phyloP scores from a whole-genome alignment of 805 yeast species.

The Clavispora asparagi region DNA sequence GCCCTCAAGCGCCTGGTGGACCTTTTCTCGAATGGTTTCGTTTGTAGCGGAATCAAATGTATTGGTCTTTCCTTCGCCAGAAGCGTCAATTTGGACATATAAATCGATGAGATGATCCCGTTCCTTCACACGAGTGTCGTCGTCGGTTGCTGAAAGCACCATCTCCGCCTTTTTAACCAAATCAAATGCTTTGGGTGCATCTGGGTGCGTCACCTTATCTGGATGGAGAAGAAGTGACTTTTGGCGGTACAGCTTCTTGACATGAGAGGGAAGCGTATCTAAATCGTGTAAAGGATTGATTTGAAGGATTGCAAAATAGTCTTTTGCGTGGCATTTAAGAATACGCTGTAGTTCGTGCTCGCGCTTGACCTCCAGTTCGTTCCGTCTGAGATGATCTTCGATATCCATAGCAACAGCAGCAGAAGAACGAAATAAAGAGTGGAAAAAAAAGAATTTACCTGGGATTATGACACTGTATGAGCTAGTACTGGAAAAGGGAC shows the following conservation, averaged over 20 bases:
- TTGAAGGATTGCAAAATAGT: constrained; percentile 52
- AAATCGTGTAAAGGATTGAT: constrained; percentile 27
- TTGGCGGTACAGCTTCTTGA: constrained; percentile 47
- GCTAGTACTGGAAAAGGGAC: no score
- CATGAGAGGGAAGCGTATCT: constrained; percentile 35
- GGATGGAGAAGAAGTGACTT: constrained; percentile 67
- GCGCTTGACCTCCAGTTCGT: constrained; percentile 10
- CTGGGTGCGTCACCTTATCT: constrained; percentile 50
- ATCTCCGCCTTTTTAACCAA: constrained; percentile 49
- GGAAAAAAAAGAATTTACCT: no score
- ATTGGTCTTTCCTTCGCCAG: background rate
- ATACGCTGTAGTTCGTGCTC: constrained; percentile 56
- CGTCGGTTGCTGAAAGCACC: constrained; percentile 19
- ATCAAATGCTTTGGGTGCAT: constrained; percentile 65
- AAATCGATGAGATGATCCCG: constrained; percentile 23
- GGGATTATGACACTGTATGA: no score
- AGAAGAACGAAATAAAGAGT: no score
- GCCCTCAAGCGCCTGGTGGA: constrained; percentile 42
- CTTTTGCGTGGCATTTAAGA: constrained; percentile 42
- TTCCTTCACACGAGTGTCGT: constrained; percentile 9
- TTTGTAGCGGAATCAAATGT: constrained; percentile 15
- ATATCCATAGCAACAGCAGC: background rate
- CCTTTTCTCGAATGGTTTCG: constrained; percentile 25
- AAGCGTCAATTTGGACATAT: constrained; percentile 19
- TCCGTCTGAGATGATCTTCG: background rate